Evolutionary conservation across 2,329 filamentous ascomycete genomes (phyloP), one percentile per base, ranked within the genome.

Genomic region (Phialemoniopsis sp.): DNA sequence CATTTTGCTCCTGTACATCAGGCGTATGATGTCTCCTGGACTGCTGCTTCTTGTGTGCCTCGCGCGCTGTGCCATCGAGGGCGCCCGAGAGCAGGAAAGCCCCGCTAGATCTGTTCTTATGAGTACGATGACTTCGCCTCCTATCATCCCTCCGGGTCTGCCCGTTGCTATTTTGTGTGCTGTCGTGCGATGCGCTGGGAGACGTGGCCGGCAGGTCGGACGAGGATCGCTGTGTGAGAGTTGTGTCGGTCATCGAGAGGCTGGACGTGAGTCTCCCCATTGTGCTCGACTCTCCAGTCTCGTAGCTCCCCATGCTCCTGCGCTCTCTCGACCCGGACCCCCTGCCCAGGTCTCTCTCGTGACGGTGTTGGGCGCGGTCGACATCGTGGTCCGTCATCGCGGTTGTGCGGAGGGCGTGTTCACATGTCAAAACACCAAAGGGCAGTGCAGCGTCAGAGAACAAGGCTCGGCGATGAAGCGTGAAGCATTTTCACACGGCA

Each of bases 51-150:
- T 26, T 26, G 10, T 26, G 21, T 26, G 21, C 21, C 10, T 26
- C 21, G 21, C 19, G 30, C n/a, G 37, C 29, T 5, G 17, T 5
- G 12, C 29, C 53, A 21, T 53, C 41, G 15, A 71, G 51, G 3
- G 64, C 52, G 46, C 73, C 71, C 21, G 67, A 59, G 13, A 78
- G 62, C 37, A 78, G 62, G 48, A 79, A 79, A 8, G 67, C 70
- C 34, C 72, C 70, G 45, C 62, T 67, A 6, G 70, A 61, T 13
- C 70, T 64, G 21, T 64, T 58, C 50, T 66, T 74, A 38, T 68
- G 59, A 32, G 60, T 48, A 34, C 55, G 60, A 29, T 46, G 44
- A 14, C 36, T 26, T 10, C 21, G 21, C 10, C 21, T 35, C 14
- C 38, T 32, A 9, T 38, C 35, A 28, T 34, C 38, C 43, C 40